These are phyloP conservation scores for Leersia perrieri DNA, from an alignment of 176 grass and related monocot species.

Conservation along the genomic window DNA sequence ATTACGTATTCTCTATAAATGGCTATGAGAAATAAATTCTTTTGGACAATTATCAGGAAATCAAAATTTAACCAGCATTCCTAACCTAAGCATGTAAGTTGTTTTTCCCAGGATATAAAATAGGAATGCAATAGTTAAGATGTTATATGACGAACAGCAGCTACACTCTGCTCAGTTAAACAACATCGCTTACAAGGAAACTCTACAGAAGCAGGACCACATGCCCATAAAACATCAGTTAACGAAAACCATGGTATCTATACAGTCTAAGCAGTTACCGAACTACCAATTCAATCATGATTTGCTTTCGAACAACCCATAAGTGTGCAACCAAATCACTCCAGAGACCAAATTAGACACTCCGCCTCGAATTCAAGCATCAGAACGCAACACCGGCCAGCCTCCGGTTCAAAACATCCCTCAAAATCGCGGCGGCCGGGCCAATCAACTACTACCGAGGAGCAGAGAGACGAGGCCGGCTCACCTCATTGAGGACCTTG, in stretches of 20 bases:
- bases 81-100: not conserved
- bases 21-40: not conserved
- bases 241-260: not conserved
- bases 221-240: not conserved
- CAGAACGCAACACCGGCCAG: not conserved
- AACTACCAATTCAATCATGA: not conserved
- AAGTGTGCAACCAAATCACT: not conserved
- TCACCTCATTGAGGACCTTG: slow-evolving; percentile 96
- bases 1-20: not conserved
- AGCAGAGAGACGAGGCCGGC: slow-evolving; percentile 4
- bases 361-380: not conserved
- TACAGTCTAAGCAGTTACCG: not conserved
- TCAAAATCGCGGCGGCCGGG: not conserved
- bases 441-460: not conserved
- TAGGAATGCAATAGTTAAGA: not conserved
- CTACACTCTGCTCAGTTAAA: not conserved
- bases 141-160: not conserved
- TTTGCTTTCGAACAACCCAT: not conserved
- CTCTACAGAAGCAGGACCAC: slow-evolving; percentile 2
- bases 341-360: not conserved
- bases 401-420: not conserved
- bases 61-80: not conserved
- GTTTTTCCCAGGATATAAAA: not conserved
- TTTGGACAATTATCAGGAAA: not conserved
- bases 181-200: not conserved